Evolutionary conservation across 192 early-diverging fungal genomes (phyloP), one percentile per base, ranked within the genome.

Genomic region (Coemansia sp.): DNA sequence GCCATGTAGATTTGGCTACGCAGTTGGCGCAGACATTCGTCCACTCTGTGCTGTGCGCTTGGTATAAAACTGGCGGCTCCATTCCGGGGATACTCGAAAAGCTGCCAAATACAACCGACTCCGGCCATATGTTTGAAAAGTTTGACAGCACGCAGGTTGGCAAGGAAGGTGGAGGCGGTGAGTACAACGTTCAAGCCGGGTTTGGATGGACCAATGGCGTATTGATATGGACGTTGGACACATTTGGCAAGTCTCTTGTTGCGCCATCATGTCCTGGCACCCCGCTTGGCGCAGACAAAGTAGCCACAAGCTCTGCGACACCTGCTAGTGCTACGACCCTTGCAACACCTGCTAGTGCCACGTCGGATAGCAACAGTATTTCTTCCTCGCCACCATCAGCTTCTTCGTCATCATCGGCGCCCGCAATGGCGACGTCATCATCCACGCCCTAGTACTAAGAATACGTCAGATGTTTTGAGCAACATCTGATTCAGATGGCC

Each of bases 191-290:
- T 13, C 90, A 91, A 72, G 75, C 75, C 26, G 91, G 91, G 6
- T 92, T 92, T 77, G 91, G 91, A 0, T 92, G 91, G 91, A 90
- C 91, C 13, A 92, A 92, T 64, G 90, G 90, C 13, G 86, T 92
- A 46, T 69, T 86, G 16, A 74, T 92, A 58, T 91, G 88, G 90
- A 68, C 84, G 1, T 69, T 90, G 59, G 75, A 87, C 16, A 67
- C 42, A 1, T 90, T 80, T 76, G 84, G 84, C 10, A 46, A 62
- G 3, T 35, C 19, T 17, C 66, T 86, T 3, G 19, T 17, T 0
- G 44, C 68, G 6, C 85, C 82, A 3, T 33, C 49, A 4, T 78
- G 76, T 13, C 69, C 77, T 11, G 69, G 67, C 6, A 61, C 59
- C 6, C 23, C 37, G 21, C 26, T 67, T 42, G 47, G n/a, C 19